Evolutionary conservation across 495 filamentous ascomycete genomes (phyloP), one percentile per base, ranked within the genome.

Genomic region (Penicillium ucsense): DNA sequence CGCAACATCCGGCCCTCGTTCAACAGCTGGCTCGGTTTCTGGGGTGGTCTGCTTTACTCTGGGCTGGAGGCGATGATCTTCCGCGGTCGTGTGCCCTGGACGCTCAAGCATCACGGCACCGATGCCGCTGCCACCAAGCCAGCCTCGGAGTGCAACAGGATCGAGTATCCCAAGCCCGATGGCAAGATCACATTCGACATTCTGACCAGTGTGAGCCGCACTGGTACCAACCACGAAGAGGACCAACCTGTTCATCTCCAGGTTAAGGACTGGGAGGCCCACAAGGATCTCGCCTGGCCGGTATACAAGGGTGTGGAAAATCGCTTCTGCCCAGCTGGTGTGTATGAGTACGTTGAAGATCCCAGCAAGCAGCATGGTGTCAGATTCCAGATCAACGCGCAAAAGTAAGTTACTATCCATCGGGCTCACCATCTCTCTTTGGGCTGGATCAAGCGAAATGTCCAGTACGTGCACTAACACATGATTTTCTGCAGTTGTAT

Each of bases 341-440:
- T 99, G 55, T 99, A 99, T 59, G 92, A 99, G 70, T 99, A 97
- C 63, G 80, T 97, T 4, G 92, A 97, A 66, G 92, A 99, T 59
- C 75, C 82, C 33, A 82, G 66, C 31, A 92, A 91, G 69, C 67
- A 82, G 39, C 70, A 85, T 46, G 92, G 92, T 0, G 88, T 97
- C 46, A 74, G 88, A 51, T 99, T 99, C 71, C 89, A 96, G 71
- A 97, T 99, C 55, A 98, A 98, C 63, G 75, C 89, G 29, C 94
- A 97, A 61, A 96, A 97, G 88, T 94, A 75, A 78, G 88, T 83
- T 36, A 6, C 41, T 20, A 20, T 20, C 20, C 20, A 20, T 20
- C 20, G 20, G 20, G 1, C 20, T 20, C 20, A 20, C 20, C 20
- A 20, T 20, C 20, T 2, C 20, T 20, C 20, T 20, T 2, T 20